Percentiles rank a stretch among this genome's conserved stretches.
phyloP scores from a whole-genome alignment of 176 grass and related monocot genomes.

The Phoenix roebelenii region DNA sequence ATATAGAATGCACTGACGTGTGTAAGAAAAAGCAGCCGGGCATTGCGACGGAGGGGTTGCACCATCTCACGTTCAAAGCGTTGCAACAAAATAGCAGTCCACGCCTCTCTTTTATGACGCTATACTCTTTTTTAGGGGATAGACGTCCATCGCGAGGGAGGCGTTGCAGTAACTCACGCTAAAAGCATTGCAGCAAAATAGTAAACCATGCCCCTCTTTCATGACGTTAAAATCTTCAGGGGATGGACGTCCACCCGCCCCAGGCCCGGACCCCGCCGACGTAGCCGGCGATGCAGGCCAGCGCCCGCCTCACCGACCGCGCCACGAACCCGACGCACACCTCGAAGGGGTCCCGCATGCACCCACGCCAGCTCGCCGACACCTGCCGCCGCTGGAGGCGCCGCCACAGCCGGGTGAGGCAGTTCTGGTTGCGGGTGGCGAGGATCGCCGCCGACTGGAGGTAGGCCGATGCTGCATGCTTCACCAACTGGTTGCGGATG shows the following conservation, averaged over 20 bases:
- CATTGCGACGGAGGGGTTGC: too few species aligned
- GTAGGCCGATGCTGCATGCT: slow-evolving; percentile 79
- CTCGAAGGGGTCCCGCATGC: slow-evolving; percentile 29
- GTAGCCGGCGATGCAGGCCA: slow-evolving; percentile 20
- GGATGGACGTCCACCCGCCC: background rate
- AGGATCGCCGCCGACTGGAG: slow-evolving; percentile 54
- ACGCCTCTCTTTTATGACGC: too few species aligned
- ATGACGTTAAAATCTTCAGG: too few species aligned
- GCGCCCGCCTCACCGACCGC: slow-evolving; percentile 10
- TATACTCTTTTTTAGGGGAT: too few species aligned
- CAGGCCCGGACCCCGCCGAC: slow-evolving; percentile 16
- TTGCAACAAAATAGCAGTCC: too few species aligned
- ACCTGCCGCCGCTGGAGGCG: background rate
- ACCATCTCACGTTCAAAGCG: too few species aligned
- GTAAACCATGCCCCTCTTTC: too few species aligned
- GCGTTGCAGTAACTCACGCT: too few species aligned
- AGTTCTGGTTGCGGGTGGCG: slow-evolving; percentile 19
- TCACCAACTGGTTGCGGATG: slow-evolving; percentile 61
- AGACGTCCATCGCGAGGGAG: too few species aligned
- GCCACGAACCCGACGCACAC: slow-evolving; percentile 18
- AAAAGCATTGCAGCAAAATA: too few species aligned
- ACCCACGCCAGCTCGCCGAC: slow-evolving; percentile 24
- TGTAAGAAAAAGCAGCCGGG: too few species aligned
- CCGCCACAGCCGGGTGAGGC: slow-evolving; percentile 40
- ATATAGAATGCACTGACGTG: too few species aligned